A percentile compares a stretch with the other conserved stretches of the same genome.
Conservation (phyloP, 257 asterid species). For the Buddleja alternifolia region DNA sequence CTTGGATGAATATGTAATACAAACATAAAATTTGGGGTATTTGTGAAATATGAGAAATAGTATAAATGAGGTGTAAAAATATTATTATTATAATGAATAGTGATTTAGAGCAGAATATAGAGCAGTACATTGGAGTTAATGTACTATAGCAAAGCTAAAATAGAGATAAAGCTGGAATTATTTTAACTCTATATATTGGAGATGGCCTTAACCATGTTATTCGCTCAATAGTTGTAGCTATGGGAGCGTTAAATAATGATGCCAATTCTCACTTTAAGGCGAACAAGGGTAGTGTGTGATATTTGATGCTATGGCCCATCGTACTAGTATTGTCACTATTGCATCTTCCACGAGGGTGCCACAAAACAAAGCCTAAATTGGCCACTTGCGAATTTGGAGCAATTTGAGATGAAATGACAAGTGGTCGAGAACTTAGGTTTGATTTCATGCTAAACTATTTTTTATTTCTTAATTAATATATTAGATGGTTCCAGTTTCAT, state of each 20-base stretch:
- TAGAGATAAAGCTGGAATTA: too few relatives aligned
- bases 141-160: too few relatives aligned
- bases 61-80: too few relatives aligned
- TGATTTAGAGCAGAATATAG: too few relatives aligned
- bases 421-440: background rate
- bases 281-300: constrained; percentile 18
- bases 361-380: constrained; percentile 4
- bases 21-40: too few relatives aligned
- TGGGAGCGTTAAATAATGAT: background rate
- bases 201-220: too few relatives aligned
- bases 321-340: constrained; percentile 30
- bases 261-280: background rate
- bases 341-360: constrained; percentile 25
- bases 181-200: too few relatives aligned
- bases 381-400: background rate
- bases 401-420: background rate
- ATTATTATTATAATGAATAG: too few relatives aligned
- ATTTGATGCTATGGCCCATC: constrained; percentile 37
- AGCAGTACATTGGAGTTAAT: too few relatives aligned
- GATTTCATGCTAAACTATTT: background rate
- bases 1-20: too few relatives aligned
- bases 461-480: background rate
- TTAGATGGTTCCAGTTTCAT: background rate
- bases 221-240: too few relatives aligned
- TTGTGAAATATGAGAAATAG: too few relatives aligned